Conservation (phyloP, 345 rosid species). For the Eucalyptus polyanthemos region DNA sequence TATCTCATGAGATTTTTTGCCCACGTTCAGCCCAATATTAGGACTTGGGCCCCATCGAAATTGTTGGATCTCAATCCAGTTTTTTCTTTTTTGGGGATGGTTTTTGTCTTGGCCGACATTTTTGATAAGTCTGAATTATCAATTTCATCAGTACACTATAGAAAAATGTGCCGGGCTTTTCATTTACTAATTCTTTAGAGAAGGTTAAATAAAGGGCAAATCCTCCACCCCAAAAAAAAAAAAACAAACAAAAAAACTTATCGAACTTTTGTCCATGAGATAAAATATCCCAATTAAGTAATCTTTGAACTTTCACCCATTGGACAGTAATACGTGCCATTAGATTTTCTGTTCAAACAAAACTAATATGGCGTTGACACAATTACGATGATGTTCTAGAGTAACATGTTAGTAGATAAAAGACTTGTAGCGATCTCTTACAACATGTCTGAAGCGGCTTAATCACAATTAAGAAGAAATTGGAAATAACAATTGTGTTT, state of each 20-base stretch:
- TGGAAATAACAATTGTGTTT: fast-evolving
- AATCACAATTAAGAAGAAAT: not conserved
- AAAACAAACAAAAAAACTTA: not conserved
- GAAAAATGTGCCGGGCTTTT: not conserved
- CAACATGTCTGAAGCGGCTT: fast-evolving
- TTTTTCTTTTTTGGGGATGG: not conserved
- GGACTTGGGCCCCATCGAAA: not conserved
- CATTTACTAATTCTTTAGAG: not conserved
- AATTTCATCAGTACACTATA: not conserved
- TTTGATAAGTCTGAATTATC: not conserved
- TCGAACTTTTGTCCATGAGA: not conserved
- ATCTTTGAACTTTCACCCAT: not conserved
- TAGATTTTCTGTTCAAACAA: not conserved
- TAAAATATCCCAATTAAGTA: too few species aligned
- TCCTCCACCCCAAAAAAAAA: fast-evolving
- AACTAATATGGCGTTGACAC: not conserved
- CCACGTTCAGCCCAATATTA: not conserved
- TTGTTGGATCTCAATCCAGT: not conserved
- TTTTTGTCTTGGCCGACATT: not conserved
- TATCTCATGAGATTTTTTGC: not conserved
- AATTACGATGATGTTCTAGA: not conserved
- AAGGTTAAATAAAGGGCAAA: not conserved
- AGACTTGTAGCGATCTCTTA: not conserved
- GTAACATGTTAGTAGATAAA: not conserved
- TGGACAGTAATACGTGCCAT: fast-evolving